These are phyloP conservation scores for Dendryphion nanum DNA, from an alignment of 2,329 filamentous ascomycete species.

Conservation along the genomic window DNA sequence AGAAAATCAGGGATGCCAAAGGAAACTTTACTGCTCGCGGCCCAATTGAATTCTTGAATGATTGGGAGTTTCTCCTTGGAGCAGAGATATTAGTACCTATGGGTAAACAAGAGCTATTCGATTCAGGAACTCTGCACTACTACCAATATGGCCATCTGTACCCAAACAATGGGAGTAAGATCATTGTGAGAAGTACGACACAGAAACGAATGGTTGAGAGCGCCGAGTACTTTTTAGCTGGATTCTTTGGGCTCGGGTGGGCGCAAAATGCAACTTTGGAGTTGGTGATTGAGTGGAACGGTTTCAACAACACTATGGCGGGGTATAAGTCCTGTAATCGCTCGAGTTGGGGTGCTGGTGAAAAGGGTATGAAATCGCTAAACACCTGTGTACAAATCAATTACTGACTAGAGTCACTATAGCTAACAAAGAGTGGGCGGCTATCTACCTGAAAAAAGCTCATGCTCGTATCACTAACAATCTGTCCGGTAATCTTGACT, in stretches of 20 bases:
- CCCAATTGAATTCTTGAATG: conserved; percentile 63
- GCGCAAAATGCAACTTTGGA: conserved; percentile 70
- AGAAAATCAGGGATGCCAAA: conserved; percentile 57
- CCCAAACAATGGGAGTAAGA: conserved; percentile 66
- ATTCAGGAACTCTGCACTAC: conserved; percentile 68
- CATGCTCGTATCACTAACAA: conserved; percentile 58
- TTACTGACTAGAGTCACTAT: no score
- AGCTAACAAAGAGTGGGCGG: conserved; percentile 52
- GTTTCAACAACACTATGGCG: conserved; percentile 70
- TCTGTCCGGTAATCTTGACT: conserved; percentile 41
- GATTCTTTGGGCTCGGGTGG: conserved; percentile 77
- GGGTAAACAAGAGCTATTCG: conserved; percentile 70
- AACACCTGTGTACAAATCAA: conserved; percentile 52
- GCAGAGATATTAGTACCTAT: conserved; percentile 70
- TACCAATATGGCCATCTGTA: conserved; percentile 72
- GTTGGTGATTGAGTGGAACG: conserved; percentile 63
- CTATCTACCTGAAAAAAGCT: conserved; percentile 64
- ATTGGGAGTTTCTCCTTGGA: conserved; percentile 69
- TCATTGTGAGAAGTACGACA: conserved; percentile 71
- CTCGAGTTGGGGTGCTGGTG: conserved; percentile 47
- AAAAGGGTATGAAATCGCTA: conserved; percentile 42
- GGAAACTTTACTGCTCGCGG: conserved; percentile 58
- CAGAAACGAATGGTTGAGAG: conserved; percentile 76
- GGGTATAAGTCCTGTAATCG: conserved; percentile 68
- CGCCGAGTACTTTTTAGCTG: conserved; percentile 75